Conservation (phyloP, 805 yeast species). For the Candida ficus region DNA sequence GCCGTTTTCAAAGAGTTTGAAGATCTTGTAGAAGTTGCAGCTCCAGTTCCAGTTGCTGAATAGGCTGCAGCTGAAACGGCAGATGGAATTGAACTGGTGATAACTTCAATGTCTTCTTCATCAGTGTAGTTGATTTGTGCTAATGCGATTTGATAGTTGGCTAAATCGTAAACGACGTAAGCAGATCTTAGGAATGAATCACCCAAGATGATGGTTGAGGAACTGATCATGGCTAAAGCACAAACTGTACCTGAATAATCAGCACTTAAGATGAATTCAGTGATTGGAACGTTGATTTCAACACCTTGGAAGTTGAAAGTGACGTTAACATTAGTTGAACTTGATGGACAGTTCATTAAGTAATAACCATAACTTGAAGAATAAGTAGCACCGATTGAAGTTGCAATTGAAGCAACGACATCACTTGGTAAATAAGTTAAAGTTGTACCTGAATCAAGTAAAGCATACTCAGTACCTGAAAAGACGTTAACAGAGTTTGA, state of each 20-base stretch:
- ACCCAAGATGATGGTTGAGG: slow-evolving; percentile 40
- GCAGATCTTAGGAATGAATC: slow-evolving; percentile 48
- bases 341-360: slow-evolving; percentile 37
- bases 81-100: slow-evolving; percentile 43
- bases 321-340: slow-evolving; percentile 16
- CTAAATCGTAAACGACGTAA: slow-evolving; percentile 53
- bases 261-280: slow-evolving; percentile 27
- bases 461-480: slow-evolving; percentile 26
- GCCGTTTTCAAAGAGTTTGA: no score
- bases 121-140: slow-evolving; percentile 40
- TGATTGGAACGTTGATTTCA: slow-evolving; percentile 45
- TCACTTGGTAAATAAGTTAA: slow-evolving; percentile 39
- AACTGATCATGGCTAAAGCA: slow-evolving; percentile 37
- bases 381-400: slow-evolving; percentile 39
- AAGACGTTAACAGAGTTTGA: slow-evolving; percentile 3
- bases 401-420: slow-evolving; percentile 32
- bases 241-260: slow-evolving; percentile 29
- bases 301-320: slow-evolving; percentile 50
- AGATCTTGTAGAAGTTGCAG: background rate
- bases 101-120: slow-evolving; percentile 39
- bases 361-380: slow-evolving; percentile 40
- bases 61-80: slow-evolving; percentile 44
- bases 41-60: slow-evolving; percentile 10
- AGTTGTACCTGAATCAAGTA: slow-evolving; percentile 41
- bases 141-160: slow-evolving; percentile 35